Conservation (phyloP, 2,329 filamentous ascomycete species). For the Fusarium sterilihyphosum region DNA sequence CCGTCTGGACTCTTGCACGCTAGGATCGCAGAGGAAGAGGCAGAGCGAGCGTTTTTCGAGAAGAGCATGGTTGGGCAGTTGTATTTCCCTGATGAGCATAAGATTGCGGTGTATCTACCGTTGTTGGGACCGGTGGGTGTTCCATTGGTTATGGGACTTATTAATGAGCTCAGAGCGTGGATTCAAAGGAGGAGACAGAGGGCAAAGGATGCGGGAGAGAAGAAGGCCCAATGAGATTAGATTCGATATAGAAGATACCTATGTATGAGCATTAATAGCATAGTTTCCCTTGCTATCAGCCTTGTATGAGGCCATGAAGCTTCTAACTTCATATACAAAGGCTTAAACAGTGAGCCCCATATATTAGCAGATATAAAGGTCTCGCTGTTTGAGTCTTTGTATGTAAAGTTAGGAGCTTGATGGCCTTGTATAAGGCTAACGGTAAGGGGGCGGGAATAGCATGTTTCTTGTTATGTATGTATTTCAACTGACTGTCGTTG, state of each 20-base stretch:
- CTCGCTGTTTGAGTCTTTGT: neutral
- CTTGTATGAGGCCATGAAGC: neutral
- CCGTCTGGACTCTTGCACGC: conserved; percentile 80
- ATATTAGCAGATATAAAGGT: neutral
- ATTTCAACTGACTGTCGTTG: neutral
- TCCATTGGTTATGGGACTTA: conserved; percentile 81
- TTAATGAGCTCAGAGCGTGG: conserved; percentile 82
- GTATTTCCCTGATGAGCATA: conserved; percentile 98
- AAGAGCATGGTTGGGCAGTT: conserved; percentile 99
- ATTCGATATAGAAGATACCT: conserved; percentile 14
- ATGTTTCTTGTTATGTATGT: neutral
- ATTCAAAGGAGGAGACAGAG: conserved; percentile 58
- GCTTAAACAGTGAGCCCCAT: neutral
- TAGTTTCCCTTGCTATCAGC: neutral
- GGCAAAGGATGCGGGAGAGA: conserved; percentile 52
- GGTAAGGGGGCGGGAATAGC: neutral
- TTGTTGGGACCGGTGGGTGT: conserved; percentile 91
- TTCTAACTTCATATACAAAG: neutral
- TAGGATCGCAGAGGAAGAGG: conserved; percentile 84
- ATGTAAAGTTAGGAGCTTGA: neutral
- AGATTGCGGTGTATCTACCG: conserved; percentile 94
- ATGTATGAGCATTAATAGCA: conserved; percentile 22
- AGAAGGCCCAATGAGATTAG: conserved; percentile 48
- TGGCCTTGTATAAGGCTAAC: neutral
- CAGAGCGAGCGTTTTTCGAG: conserved; percentile 96